A percentile compares a stretch with the other conserved stretches of the same genome.
phyloP scores from a whole-genome alignment of 805 yeast genomes.

The Starmerella bombicola region DNA sequence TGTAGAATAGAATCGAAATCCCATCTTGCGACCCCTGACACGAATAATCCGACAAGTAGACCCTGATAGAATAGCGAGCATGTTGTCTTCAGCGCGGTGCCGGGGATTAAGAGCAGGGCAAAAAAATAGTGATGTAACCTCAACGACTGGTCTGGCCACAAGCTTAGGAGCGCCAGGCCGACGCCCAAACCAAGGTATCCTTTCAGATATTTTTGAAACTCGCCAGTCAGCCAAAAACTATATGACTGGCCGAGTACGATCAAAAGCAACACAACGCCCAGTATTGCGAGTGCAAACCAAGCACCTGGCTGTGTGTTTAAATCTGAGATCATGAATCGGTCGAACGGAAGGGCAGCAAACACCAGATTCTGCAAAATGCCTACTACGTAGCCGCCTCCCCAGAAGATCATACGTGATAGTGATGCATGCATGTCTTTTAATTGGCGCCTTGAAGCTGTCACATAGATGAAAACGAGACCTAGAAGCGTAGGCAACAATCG shows the following conservation, averaged over 20 bases:
- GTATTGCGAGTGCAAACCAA: conserved; percentile 43
- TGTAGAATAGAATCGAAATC: conserved; percentile 84
- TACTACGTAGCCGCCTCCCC: conserved; percentile 76
- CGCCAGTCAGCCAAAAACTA: conserved; percentile 56
- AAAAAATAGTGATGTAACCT: conserved; percentile 74
- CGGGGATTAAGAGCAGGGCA: conserved; percentile 68
- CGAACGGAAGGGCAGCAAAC: conserved; percentile 80
- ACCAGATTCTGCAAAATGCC: conserved; percentile 79
- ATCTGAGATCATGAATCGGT: conserved; percentile 63
- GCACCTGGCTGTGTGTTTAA: conserved; percentile 69
- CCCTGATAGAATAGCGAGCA: conserved; percentile 60
- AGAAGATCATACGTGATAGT: conserved; percentile 35
- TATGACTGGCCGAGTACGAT: conserved; percentile 65
- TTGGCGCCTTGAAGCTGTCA: conserved; percentile 31
- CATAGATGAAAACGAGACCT: conserved; percentile 60
- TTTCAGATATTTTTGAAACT: conserved; percentile 43
- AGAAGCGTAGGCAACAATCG: conserved; percentile 66
- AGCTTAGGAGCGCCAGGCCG: conserved; percentile 36
- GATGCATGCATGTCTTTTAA: conserved; percentile 23
- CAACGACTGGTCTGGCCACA: conserved; percentile 54
- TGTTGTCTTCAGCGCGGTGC: conserved; percentile 48
- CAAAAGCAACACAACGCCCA: conserved; percentile 36
- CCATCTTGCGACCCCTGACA: conserved; percentile 86
- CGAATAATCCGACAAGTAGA: conserved; percentile 60
- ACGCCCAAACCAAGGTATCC: conserved; percentile 40